Evolutionary conservation across 768 basidiomycete species (phyloP).

Genomic region (Cystoderma amianthinum): DNA sequence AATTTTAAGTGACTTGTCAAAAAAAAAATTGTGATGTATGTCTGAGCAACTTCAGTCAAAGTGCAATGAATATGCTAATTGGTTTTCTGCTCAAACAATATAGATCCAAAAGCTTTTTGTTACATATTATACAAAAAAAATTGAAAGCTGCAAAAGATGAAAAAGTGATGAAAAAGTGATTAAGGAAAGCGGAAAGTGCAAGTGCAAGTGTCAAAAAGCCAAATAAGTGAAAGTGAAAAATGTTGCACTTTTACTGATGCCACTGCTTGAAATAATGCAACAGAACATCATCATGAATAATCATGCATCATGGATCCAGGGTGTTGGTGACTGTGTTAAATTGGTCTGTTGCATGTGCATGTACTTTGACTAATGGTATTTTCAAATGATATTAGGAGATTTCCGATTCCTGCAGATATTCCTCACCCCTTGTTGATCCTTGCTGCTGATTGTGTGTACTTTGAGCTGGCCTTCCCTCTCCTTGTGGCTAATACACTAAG

Average conservation of each 20-base stretch:
- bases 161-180: no score
- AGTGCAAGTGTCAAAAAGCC: no score
- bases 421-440: constrained; percentile 62
- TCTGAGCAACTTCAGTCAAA: no score
- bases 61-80: no score
- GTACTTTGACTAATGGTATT: constrained; percentile 1
- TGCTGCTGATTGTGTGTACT: constrained; percentile 94
- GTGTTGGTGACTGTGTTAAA: constrained; percentile 69
- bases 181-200: no score
- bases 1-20: no score
- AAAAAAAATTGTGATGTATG: no score
- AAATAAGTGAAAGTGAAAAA: no score
- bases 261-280: constrained; percentile 72
- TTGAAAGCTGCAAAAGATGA: no score
- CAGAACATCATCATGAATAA: constrained; percentile 66
- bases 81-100: no score
- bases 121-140: no score
- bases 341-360: constrained; percentile 48
- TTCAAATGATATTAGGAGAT: constrained; percentile 47
- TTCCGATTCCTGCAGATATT: constrained; percentile 39
- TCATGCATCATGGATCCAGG: constrained; percentile 34
- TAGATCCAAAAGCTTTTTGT: no score
- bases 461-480: constrained; percentile 87
- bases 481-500: constrained; percentile 76
- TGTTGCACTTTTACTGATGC: constrained; percentile 41